These are phyloP conservation scores for Mycena chlorophos DNA, from an alignment of 768 basidiomycete genomes.

Conservation along the genomic window DNA sequence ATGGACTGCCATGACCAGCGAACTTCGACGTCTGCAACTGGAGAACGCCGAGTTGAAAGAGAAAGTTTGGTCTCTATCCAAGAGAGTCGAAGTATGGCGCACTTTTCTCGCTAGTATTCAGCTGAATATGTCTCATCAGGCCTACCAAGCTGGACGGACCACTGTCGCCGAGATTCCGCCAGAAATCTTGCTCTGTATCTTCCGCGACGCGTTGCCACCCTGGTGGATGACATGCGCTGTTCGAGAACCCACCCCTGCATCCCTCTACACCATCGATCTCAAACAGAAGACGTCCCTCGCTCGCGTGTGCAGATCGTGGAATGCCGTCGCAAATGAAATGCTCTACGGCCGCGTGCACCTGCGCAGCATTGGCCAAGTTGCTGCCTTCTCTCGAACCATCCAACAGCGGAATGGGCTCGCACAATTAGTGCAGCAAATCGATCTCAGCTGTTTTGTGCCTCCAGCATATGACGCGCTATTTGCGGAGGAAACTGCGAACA, in stretches of 20 bases:
- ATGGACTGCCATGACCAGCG: no score
- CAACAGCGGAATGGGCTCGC: conserved; percentile 9
- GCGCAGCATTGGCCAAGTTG: conserved; percentile 25
- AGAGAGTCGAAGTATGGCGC: no score
- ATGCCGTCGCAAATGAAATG: conserved; percentile 23
- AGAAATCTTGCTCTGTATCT: conserved; percentile 29
- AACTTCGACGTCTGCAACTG: no score
- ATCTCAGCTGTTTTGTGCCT: conserved; percentile 14
- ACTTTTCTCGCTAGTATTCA: no score
- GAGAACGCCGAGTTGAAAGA: no score
- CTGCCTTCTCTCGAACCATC: conserved; percentile 23
- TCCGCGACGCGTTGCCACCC: conserved; percentile 27
- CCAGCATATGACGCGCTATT: conserved; percentile 13
- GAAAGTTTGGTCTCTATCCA: no score
- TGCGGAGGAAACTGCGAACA: background rate
- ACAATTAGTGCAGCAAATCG: conserved; percentile 18
- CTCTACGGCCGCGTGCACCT: conserved; percentile 31
- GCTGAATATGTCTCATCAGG: no score
- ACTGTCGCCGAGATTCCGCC: conserved; percentile 12
- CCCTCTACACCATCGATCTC: conserved; percentile 26
- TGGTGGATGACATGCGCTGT: conserved; percentile 23
- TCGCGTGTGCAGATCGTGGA: conserved; percentile 30
- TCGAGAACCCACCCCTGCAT: conserved; percentile 15
- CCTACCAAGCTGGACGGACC: no score
- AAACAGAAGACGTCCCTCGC: conserved; percentile 24